Evolutionary conservation across 1,284 basidiomycete genomes (phyloP), one percentile per base, ranked within the genome.

Genomic region (Gymnopus androsaceus): DNA sequence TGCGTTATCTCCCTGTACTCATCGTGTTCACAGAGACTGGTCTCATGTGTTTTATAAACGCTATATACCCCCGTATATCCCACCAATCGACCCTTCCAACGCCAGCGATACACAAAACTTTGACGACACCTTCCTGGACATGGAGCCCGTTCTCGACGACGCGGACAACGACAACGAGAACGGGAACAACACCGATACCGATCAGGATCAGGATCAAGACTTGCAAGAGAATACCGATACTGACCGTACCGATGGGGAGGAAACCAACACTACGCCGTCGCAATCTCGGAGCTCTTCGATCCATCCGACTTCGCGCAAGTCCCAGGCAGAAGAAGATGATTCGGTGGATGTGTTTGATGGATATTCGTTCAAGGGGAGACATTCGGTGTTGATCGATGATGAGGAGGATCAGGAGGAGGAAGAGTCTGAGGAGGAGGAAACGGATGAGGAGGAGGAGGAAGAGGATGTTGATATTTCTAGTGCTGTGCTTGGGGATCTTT

Each of bases 81-180:
- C 96, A 19, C 88, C 92, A 17, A 92, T 95, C 66, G 93, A 98
- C 69, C 92, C 94, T 6, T 84, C 85, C 45, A 93, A 97, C 71
- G 94, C 95, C 63, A 89, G 88, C 67, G 96, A 99, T 81, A 96
- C 93, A 61, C 92, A 94, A 71, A 98, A 98, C 74, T 99, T 98
- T 70, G 96, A 98, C 70, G 93, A 96, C 64, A 90, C 93, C 31
- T 98, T 97, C 83, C 81, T 98, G 55, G 93, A 94, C 67, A 95
- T 97, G 89, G 88, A 91, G 62, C 92, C 92, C 36, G 86, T 90
- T 55, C 83, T 92, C 61, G 88, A 92, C 61, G 90, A 88, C 63
- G 84, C 80, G 58, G 79, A 83, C 62, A 81, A 83, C 34, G 74
- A 79, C 34, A 82, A 82, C 37, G 70, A 76, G 33, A 82, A 82